Evolutionary conservation across 768 basidiomycete species (phyloP), one percentile per base, ranked within the genome.

Genomic region (Boletus patriciae): DNA sequence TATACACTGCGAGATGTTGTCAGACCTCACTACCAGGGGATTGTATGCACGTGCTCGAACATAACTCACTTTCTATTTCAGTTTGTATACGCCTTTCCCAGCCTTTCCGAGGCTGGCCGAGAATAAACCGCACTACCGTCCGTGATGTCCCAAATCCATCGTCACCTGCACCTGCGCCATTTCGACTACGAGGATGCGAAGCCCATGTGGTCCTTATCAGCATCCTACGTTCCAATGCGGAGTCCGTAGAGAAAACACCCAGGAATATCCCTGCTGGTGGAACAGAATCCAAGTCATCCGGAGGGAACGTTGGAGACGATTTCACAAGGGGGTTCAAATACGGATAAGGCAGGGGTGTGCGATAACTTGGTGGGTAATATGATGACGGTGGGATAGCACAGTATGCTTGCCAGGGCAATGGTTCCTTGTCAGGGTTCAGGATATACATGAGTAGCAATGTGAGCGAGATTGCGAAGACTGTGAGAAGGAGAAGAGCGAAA

Each of bases 341-440:
- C 56, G 71, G 76, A 67, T 68, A 80, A 59, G 64, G 70, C 67
- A 76, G 68, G 21, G 79, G 62, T 9, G 78, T 65, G 52, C 76
- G 68, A 57, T 80, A 63, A 61, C 77, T 74, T 49, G 82, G 74
- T 66, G 76, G 71, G 50, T 76, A 65, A 60, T 79, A 76, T 55
- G 77, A 67, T 16, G 70, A 62, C 46, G 79, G 81, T 6, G 87
- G 88, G 52, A 85, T 79, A 23, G 90, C 83, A 74, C 96, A 98
- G 70, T 96, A 97, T 21, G 88, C 85, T 63, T 94, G 85, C 94
- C 94, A 98, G 45, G 94, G 94, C 8, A 97, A 77, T 21, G 94
- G 89, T 50, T 90, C 87, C 72, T 97, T 98, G 80, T 98, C 96
- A 55, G 94, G 95, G 70, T 97, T 95, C 68, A 98, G 82, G 59